Percentiles rank a stretch among this genome's conserved stretches.
phyloP scores from a whole-genome alignment of 345 rosid genomes.

The Cardamine resedifolia region DNA sequence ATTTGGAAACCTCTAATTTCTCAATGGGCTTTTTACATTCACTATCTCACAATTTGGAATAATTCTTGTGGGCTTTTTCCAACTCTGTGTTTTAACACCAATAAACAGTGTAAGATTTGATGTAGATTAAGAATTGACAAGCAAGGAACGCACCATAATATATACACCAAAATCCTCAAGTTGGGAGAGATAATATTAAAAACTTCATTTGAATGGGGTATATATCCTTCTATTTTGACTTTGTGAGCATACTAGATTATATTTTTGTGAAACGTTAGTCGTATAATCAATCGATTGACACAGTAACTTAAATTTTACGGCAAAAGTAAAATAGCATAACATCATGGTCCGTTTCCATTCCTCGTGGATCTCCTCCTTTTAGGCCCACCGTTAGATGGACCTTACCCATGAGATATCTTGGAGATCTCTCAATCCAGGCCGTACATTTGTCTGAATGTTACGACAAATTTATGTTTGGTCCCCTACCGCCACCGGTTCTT shows the following conservation, averaged over 20 bases:
- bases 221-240: not conserved
- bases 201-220: not conserved
- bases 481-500: slow-evolving; percentile 32
- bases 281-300: not conserved
- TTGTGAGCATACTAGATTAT: not conserved
- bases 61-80: not conserved
- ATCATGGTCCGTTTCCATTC: not conserved
- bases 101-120: not conserved
- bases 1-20: not conserved
- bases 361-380: slow-evolving; percentile 8
- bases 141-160: not conserved
- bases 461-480: slow-evolving; percentile 22
- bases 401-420: slow-evolving; percentile 20
- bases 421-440: slow-evolving; percentile 10
- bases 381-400: slow-evolving; percentile 21
- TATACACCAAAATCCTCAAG: not conserved
- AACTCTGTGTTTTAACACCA: not conserved
- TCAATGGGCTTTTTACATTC: not conserved
- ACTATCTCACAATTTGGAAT: not conserved
- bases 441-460: not conserved
- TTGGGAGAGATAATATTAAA: not conserved
- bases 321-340: not conserved
- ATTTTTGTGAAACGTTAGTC: not conserved
- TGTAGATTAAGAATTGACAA: not conserved
- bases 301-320: not conserved